Evolutionary conservation across 352 stramenopile genomes (phyloP).

Genomic region (Phytophthora hibernalis): DNA sequence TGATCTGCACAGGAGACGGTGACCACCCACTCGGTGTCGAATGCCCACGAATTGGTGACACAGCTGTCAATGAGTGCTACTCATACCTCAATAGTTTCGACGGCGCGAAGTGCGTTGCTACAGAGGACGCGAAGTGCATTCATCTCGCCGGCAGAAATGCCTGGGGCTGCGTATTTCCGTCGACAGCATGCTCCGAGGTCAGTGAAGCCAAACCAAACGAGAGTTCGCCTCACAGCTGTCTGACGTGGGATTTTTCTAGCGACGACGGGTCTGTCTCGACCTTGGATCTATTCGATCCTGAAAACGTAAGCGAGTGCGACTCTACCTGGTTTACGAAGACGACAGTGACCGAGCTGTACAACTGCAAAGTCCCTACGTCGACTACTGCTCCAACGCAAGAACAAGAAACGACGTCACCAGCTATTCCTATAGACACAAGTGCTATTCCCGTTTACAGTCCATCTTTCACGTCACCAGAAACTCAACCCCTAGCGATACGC

Average conservation of each 20-base stretch:
- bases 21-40: constrained; percentile 26
- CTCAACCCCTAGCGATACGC: neutral
- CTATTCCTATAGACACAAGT: constrained; percentile 5
- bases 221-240: constrained; percentile 20
- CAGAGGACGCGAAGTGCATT: constrained; percentile 49
- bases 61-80: constrained; percentile 41
- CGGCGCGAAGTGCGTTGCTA: constrained; percentile 33
- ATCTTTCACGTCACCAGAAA: neutral
- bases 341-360: constrained; percentile 20
- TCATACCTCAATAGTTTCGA: constrained; percentile 43
- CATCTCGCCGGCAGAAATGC: constrained; percentile 27
- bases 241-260: constrained; percentile 38
- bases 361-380: constrained; percentile 19
- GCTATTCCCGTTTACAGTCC: constrained; percentile 20
- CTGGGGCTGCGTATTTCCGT: constrained; percentile 58
- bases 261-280: constrained; percentile 9
- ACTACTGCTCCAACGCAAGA: constrained; percentile 5
- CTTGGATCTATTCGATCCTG: constrained; percentile 23
- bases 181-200: constrained; percentile 25
- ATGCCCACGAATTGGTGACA: constrained; percentile 42
- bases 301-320: constrained; percentile 14
- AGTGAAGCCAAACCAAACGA: constrained; percentile 4
- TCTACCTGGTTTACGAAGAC: constrained; percentile 49
- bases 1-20: constrained; percentile 41
- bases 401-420: constrained; percentile 4